Evolutionary conservation across 257 asterid species (phyloP).

Genomic region (Thymus mandschuricus): DNA sequence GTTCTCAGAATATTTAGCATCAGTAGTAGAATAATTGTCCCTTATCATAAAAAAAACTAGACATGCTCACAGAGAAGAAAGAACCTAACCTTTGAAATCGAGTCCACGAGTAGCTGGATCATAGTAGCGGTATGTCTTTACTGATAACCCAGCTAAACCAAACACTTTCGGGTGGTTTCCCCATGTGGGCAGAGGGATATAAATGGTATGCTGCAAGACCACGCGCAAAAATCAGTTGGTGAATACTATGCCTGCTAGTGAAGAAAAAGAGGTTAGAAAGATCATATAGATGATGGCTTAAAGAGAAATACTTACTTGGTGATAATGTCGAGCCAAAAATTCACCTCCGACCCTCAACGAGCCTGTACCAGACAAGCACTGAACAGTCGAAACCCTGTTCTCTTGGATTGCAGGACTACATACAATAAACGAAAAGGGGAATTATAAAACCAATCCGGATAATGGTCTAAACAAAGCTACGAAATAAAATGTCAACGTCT

Average conservation of each 20-base stretch:
- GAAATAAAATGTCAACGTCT: constrained; percentile 1
- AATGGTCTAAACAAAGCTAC: not conserved
- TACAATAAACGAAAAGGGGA: constrained; percentile 34
- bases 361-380: constrained; percentile 99
- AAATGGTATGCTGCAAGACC: constrained; percentile 71
- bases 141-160: constrained; percentile 86
- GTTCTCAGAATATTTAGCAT: not conserved
- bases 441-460: constrained; percentile 9
- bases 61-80: constrained; percentile 23
- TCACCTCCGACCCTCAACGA: constrained; percentile 98
- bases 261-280: constrained; percentile 17
- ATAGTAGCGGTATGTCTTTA: constrained; percentile 84
- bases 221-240: constrained; percentile 15
- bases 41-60: constrained; percentile 8
- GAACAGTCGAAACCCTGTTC: constrained; percentile 92
- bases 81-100: constrained; percentile 67
- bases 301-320: constrained; percentile 56
- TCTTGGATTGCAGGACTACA: constrained; percentile 89
- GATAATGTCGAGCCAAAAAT: constrained; percentile 83
- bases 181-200: constrained; percentile 95
- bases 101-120: constrained; percentile 96
- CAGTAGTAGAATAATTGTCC: not conserved
- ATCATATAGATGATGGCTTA: constrained; percentile 9
- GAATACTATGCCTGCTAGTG: constrained; percentile 11
- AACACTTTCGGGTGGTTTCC: constrained; percentile 94